Percentiles rank a stretch among this genome's conserved stretches.
Conservation (phyloP, 179 eudicot genomes). For the Pouteria campechiana region DNA sequence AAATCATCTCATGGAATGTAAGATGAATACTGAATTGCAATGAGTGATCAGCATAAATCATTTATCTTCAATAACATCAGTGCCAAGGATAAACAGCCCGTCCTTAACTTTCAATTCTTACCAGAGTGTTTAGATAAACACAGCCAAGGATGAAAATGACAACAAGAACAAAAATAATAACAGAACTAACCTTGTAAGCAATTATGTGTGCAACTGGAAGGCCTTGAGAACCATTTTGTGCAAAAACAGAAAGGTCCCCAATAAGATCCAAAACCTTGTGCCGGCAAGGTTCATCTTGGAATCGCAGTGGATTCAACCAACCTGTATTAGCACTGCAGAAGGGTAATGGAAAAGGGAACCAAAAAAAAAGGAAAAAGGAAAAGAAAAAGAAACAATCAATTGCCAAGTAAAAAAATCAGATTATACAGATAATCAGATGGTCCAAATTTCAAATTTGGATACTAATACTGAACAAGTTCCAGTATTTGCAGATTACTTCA, state of each 20-base stretch:
- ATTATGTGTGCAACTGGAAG: constrained; percentile 71
- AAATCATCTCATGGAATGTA: neutral
- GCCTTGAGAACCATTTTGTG: constrained; percentile 80
- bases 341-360: neutral
- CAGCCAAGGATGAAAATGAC: neutral
- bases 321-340: constrained; percentile 54
- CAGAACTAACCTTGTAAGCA: constrained; percentile 60
- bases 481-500: too few relatives aligned
- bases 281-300: constrained; percentile 75
- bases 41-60: neutral
- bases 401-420: too few relatives aligned
- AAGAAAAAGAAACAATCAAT: neutral
- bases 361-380: neutral
- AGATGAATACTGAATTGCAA: neutral
- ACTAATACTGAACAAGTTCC: too few relatives aligned
- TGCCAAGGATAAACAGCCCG: neutral
- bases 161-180: neutral
- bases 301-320: constrained; percentile 76
- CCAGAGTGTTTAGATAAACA: neutral
- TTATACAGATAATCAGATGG: too few relatives aligned
- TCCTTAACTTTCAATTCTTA: neutral
- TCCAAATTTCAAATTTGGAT: too few relatives aligned
- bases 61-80: neutral
- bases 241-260: constrained; percentile 83
- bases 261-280: constrained; percentile 92